Evolutionary conservation across 1,284 basidiomycete species (phyloP).

Genomic region (Pyrrhoderma lamaoense): DNA sequence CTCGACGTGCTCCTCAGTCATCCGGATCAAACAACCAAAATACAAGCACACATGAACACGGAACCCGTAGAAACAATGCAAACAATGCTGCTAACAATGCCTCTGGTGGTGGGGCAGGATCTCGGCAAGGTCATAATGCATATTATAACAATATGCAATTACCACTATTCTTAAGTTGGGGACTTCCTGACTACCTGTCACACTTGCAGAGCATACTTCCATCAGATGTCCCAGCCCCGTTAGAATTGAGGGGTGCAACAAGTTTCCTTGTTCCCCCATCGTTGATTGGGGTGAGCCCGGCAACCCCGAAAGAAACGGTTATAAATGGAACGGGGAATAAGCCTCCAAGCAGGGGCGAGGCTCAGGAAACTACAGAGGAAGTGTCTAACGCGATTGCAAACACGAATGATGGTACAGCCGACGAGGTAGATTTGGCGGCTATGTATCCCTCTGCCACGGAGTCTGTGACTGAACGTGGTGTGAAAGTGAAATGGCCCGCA

Average conservation of each 20-base stretch:
- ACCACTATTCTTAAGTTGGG: constrained; percentile 75
- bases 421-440: neutral
- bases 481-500: constrained; percentile 89
- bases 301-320: neutral
- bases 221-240: constrained; percentile 60
- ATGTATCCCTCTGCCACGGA: constrained; percentile 8
- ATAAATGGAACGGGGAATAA: neutral
- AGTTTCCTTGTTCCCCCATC: constrained; percentile 2
- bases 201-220: constrained; percentile 85
- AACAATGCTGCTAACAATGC: constrained; percentile 8
- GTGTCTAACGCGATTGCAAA: constrained; percentile 22
- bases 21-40: constrained; percentile 15
- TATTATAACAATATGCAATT: constrained; percentile 71
- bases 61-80: constrained; percentile 37
- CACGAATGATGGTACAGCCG: too few species aligned
- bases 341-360: neutral
- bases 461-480: constrained; percentile 62
- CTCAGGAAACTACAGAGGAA: constrained; percentile 25
- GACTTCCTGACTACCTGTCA: constrained; percentile 88
- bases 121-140: constrained; percentile 14
- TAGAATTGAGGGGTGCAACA: constrained; percentile 54
- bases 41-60: constrained; percentile 34
- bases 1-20: constrained; percentile 9
- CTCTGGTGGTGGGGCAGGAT: constrained; percentile 1
- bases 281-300: neutral